phyloP scores from a whole-genome alignment of 176 grass and related monocot species.

The Juncus effusus region DNA sequence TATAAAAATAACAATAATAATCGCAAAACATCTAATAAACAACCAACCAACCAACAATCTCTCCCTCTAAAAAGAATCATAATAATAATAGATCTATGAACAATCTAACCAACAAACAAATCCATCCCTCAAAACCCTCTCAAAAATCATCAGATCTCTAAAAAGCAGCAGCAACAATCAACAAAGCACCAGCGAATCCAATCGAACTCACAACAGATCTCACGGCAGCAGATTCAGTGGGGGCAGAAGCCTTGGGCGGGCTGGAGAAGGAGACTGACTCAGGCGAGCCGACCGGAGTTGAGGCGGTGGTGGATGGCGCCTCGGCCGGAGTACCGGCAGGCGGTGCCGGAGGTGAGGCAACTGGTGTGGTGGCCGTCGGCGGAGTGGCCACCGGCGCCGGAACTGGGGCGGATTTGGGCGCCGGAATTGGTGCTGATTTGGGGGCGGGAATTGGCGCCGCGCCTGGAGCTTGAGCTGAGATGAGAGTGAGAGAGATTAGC shows the following conservation, averaged over 20 bases:
- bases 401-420: conserved; percentile 2
- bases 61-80: no score
- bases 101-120: no score
- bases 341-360: conserved; percentile 13
- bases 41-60: no score
- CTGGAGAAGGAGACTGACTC: neutral
- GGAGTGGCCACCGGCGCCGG: neutral
- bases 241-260: neutral
- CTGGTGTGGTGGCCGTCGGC: neutral
- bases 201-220: conserved; percentile 14
- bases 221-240: neutral
- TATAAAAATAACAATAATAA: no score
- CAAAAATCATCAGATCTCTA: neutral
- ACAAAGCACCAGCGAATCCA: conserved; percentile 6
- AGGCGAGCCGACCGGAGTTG: conserved; percentile 9
- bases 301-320: conserved; percentile 20
- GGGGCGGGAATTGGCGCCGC: conserved; percentile 16
- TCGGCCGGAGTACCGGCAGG: conserved; percentile 9
- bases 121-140: no score
- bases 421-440: conserved; percentile 7
- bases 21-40: no score
- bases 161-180: conserved; percentile 3
- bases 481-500: conserved; percentile 24
- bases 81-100: no score
- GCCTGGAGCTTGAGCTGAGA: conserved; percentile 31